phyloP scores from a whole-genome alignment of 371 early-diverging fungal species.

The Mycotypha africana region DNA sequence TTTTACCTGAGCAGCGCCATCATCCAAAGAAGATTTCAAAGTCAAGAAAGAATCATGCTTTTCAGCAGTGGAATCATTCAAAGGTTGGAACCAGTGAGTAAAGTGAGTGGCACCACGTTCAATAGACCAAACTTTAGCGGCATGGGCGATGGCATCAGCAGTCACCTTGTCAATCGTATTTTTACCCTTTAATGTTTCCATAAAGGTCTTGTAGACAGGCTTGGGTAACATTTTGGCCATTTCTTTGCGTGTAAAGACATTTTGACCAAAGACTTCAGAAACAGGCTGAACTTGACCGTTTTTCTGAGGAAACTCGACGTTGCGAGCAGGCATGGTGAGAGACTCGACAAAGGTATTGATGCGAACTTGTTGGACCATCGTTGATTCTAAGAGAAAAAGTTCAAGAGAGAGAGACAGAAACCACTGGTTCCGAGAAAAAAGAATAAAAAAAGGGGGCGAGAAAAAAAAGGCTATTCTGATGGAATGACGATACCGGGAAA shows the following conservation, averaged over 20 bases:
- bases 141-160: slow-evolving; percentile 93
- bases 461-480: too few relatives aligned
- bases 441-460: too few relatives aligned
- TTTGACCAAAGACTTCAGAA: slow-evolving; percentile 88
- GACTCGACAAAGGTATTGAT: slow-evolving; percentile 40
- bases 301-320: slow-evolving; percentile 66
- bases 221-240: slow-evolving; percentile 89
- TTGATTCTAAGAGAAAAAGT: too few relatives aligned
- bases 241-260: slow-evolving; percentile 85
- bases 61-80: slow-evolving; percentile 96
- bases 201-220: slow-evolving; percentile 87
- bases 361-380: slow-evolving; percentile 44
- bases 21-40: slow-evolving; percentile 66
- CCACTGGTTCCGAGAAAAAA: too few relatives aligned
- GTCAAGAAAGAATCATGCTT: slow-evolving; percentile 98
- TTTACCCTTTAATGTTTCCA: slow-evolving; percentile 84
- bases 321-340: slow-evolving; percentile 47
- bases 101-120: slow-evolving; percentile 94
- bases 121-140: slow-evolving; percentile 95
- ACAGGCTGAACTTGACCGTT: slow-evolving; percentile 63
- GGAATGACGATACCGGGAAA: too few relatives aligned
- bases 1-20: slow-evolving; percentile 75
- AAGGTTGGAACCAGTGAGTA: slow-evolving; percentile 99
- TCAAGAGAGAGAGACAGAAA: too few relatives aligned
- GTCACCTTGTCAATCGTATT: slow-evolving; percentile 73